These are phyloP conservation scores for Mycena maculata DNA, from an alignment of 768 basidiomycete genomes.

Conservation along the genomic window DNA sequence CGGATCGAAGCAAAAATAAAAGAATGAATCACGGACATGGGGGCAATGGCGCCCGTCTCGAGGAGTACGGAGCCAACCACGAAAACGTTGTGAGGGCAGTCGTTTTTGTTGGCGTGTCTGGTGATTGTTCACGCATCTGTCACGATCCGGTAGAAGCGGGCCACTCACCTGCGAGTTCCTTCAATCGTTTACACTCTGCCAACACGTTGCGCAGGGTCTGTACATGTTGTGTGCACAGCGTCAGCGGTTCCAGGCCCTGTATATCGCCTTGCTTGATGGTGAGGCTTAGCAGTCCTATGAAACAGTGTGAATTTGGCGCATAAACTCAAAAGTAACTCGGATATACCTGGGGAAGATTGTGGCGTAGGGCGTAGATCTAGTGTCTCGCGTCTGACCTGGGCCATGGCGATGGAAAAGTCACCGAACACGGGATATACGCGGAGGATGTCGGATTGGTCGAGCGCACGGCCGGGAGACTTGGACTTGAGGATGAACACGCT, in stretches of 20 bases:
- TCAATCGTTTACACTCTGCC: constrained; percentile 68
- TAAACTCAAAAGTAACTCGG: not conserved
- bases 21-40: constrained; percentile 40
- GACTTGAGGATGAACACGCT: constrained; percentile 64
- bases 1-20: not conserved
- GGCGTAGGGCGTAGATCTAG: constrained; percentile 46
- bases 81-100: constrained; percentile 51
- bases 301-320: not conserved
- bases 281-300: constrained; percentile 61
- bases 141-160: not conserved
- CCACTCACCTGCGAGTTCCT: constrained; percentile 58
- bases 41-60: constrained; percentile 39
- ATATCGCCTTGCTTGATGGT: constrained; percentile 60
- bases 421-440: constrained; percentile 68
- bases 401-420: constrained; percentile 65
- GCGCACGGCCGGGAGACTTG: constrained; percentile 37
- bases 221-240: constrained; percentile 61
- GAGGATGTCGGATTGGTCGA: constrained; percentile 54
- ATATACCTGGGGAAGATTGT: constrained; percentile 40
- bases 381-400: constrained; percentile 60
- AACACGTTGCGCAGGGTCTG: constrained; percentile 59
- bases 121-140: constrained; percentile 7
- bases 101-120: constrained; percentile 30
- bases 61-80: constrained; percentile 60
- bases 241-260: constrained; percentile 47